Evolutionary conservation across 2,329 filamentous ascomycete species (phyloP).

Genomic region (Fusarium pilosicola): DNA sequence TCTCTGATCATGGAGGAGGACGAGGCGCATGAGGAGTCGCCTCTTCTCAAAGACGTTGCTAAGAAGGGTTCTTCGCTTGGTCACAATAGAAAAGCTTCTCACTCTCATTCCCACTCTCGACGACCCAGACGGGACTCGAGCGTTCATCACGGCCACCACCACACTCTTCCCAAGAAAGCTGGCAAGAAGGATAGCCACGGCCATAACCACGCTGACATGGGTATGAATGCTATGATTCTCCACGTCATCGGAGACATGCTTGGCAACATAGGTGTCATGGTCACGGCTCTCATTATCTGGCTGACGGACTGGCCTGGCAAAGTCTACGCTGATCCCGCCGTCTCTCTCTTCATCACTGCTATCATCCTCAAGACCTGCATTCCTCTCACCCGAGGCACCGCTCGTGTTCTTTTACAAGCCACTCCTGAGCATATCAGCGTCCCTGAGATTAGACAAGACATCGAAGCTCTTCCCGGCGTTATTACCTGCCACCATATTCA

Average conservation of each 20-base stretch:
- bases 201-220: conserved; percentile 88
- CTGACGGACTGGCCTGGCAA: conserved; percentile 83
- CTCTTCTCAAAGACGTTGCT: conserved; percentile 57
- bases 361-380: conserved; percentile 79
- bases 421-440: conserved; percentile 89
- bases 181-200: conserved; percentile 72
- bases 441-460: conserved; percentile 92
- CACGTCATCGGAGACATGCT: conserved; percentile 85
- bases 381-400: conserved; percentile 80
- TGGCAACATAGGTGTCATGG: conserved; percentile 87
- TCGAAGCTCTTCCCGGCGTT: conserved; percentile 84
- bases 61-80: conserved; percentile 47
- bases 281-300: conserved; percentile 89
- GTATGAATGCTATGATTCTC: conserved; percentile 88
- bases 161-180: conserved; percentile 76
- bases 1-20: conserved; percentile 55
- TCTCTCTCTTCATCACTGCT: conserved; percentile 92
- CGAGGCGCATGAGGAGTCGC: conserved; percentile 57
- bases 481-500: conserved; percentile 94
- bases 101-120: conserved; percentile 38
- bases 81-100: conserved; percentile 29
- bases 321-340: conserved; percentile 88
- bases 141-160: conserved; percentile 79
- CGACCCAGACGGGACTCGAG: conserved; percentile 58
- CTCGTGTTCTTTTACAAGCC: conserved; percentile 91